Percentiles rank a stretch among this genome's conserved stretches.
phyloP scores from a whole-genome alignment of 352 stramenopile genomes.

The Globisporangium okanoganense region DNA sequence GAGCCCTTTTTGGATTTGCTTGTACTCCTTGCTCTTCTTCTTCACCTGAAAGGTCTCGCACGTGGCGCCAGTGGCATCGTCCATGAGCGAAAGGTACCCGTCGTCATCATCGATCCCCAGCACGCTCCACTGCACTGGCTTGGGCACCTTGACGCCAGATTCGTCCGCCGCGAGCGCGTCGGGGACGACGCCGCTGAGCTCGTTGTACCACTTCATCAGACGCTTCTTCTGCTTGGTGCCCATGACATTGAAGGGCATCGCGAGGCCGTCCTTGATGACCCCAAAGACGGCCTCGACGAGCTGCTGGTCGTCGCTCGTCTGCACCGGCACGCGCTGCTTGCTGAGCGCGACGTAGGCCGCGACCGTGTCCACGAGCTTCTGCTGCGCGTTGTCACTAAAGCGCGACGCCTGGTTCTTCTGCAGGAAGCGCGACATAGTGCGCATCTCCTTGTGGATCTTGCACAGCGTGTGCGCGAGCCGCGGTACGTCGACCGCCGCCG shows the following conservation, averaged over 20 bases:
- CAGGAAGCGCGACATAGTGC: conserved; percentile 71
- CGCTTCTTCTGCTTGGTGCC: conserved; percentile 81
- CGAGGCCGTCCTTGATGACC: conserved; percentile 73
- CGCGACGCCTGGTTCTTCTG: conserved; percentile 75
- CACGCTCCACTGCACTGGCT: conserved; percentile 51
- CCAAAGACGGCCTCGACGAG: conserved; percentile 58
- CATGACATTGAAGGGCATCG: conserved; percentile 83
- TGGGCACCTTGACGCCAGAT: conserved; percentile 1
- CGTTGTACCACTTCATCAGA: conserved; percentile 84
- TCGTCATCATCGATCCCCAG: conserved; percentile 65
- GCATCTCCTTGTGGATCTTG: conserved; percentile 73
- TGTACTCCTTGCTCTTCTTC: conserved; percentile 65
- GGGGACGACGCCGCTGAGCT: conserved; percentile 57
- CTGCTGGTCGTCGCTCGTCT: conserved; percentile 25
- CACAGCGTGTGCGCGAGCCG: conserved; percentile 26
- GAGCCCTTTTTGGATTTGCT: conserved; percentile 63
- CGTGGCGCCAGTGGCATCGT: conserved; percentile 61
- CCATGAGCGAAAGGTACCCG: conserved; percentile 68
- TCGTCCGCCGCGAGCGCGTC: conserved; percentile 31
- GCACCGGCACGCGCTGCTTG: conserved; percentile 33
- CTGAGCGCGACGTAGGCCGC: conserved; percentile 59
- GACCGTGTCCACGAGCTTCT: conserved; percentile 73
- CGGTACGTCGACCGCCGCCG: conserved; percentile 13
- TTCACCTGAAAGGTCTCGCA: conserved; percentile 63
- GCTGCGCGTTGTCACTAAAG: conserved; percentile 77